A percentile compares a stretch with the other conserved stretches of the same genome.
Conservation (phyloP, 352 stramenopile genomes). For the Phytopythium cucurbitacearum region DNA sequence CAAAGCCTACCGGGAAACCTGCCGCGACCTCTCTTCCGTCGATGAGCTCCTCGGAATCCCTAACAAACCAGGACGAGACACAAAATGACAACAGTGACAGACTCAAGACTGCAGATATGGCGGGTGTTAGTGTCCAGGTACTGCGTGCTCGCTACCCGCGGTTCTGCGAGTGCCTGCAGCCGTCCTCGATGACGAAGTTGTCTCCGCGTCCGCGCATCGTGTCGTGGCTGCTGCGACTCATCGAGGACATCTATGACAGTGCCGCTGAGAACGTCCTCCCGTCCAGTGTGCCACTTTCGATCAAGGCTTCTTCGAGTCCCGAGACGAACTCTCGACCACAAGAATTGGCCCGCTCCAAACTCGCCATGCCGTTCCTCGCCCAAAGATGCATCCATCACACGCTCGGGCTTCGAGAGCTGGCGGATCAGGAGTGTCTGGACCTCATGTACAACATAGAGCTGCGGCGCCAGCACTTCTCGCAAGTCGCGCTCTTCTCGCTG, state of each 20-base stretch:
- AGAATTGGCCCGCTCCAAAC: constrained; percentile 3
- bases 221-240: constrained; percentile 56
- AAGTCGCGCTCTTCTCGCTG: constrained; percentile 45
- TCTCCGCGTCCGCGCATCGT: constrained; percentile 37
- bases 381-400: constrained; percentile 44
- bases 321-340: neutral
- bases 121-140: constrained; percentile 18
- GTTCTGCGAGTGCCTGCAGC: constrained; percentile 36
- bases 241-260: constrained; percentile 67
- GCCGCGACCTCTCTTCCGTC: too few species aligned
- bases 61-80: constrained; percentile 9
- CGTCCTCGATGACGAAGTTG: constrained; percentile 3
- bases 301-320: neutral
- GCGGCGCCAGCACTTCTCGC: constrained; percentile 34
- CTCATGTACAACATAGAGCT: constrained; percentile 66
- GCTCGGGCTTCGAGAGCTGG: constrained; percentile 45
- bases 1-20: too few species aligned
- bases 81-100: neutral
- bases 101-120: constrained; percentile 3
- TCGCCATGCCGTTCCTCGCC: constrained; percentile 61
- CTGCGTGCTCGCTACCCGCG: constrained; percentile 47
- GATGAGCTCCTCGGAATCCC: neutral
- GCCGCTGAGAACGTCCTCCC: constrained; percentile 13
- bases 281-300: neutral
- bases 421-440: constrained; percentile 70